Evolutionary conservation across 2,329 filamentous ascomycete genomes (phyloP).

Genomic region (Botrytis tulipae): DNA sequence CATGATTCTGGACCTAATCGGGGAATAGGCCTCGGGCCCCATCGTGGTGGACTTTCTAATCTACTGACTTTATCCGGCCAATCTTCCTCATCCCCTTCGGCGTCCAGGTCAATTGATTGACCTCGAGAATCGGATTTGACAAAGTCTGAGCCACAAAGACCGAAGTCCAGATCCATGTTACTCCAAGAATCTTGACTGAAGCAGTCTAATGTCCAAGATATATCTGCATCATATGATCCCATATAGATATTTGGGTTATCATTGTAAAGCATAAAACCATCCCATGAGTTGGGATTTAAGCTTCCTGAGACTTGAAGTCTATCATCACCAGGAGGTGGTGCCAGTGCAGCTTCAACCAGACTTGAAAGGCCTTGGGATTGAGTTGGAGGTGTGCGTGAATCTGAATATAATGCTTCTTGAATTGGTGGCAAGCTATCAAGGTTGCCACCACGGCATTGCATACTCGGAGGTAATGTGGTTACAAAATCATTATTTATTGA

Average conservation of each 20-base stretch:
- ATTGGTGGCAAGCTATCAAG: constrained; percentile 13
- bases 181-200: constrained; percentile 19
- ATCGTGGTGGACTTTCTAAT: constrained; percentile 21
- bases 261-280: constrained; percentile 34
- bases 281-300: constrained; percentile 30
- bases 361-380: constrained; percentile 33
- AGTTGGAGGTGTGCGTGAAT: constrained; percentile 17
- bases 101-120: constrained; percentile 25
- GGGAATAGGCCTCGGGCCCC: constrained; percentile 26
- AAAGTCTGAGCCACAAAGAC: neutral
- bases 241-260: constrained; percentile 31
- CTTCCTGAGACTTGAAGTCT: constrained; percentile 26
- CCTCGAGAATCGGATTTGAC: neutral
- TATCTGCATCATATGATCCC: constrained; percentile 37
- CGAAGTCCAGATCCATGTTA: constrained; percentile 14
- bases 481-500: neutral
- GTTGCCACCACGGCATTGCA: neutral
- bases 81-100: constrained; percentile 34
- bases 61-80: constrained; percentile 34
- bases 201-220: constrained; percentile 35
- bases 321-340: constrained; percentile 25
- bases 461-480: neutral
- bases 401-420: constrained; percentile 11
- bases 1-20: constrained; percentile 32
- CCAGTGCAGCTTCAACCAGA: constrained; percentile 36